Evolutionary conservation across 2,329 filamentous ascomycete genomes (phyloP).

Genomic region (Camptophora hylomeconis): DNA sequence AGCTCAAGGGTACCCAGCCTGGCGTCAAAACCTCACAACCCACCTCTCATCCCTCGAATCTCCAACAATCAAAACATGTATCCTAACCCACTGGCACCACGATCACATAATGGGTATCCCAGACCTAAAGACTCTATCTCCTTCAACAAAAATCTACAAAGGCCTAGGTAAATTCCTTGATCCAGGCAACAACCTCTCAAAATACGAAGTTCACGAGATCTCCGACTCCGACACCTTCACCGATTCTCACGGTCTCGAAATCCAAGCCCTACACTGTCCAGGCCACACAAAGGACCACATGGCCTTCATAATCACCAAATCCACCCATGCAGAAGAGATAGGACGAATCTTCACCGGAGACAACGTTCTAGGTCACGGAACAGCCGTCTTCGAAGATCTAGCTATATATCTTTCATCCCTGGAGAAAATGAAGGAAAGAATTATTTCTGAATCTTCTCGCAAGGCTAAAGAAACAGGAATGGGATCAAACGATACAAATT

Average conservation of each 20-base stretch:
- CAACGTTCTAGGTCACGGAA: conserved; percentile 78
- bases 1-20: conserved; percentile 64
- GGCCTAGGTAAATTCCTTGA: conserved; percentile 26
- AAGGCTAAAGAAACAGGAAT: too few species aligned
- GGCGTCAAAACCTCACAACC: conserved; percentile 53
- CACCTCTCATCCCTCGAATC: conserved; percentile 52
- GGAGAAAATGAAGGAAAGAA: conserved; percentile 43
- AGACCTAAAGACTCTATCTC: conserved; percentile 54
- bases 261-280: conserved; percentile 54
- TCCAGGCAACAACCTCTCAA: conserved; percentile 40
- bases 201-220: conserved; percentile 41
- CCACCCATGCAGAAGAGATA: conserved; percentile 39
- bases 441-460: too few species aligned
- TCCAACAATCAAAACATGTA: conserved; percentile 51
- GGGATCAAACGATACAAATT: too few species aligned
- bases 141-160: conserved; percentile 36
- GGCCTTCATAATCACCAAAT: conserved; percentile 51
- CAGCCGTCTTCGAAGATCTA: conserved; percentile 72
- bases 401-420: conserved; percentile 55
- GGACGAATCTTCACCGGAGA: conserved; percentile 80
- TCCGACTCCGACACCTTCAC: conserved; percentile 16
- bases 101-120: conserved; percentile 71
- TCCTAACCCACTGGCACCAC: conserved; percentile 86
- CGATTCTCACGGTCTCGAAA: conserved; percentile 41
- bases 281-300: conserved; percentile 78